Evolutionary conservation across 345 rosid genomes (phyloP).

Genomic region (Eucalyptus shirleyi): DNA sequence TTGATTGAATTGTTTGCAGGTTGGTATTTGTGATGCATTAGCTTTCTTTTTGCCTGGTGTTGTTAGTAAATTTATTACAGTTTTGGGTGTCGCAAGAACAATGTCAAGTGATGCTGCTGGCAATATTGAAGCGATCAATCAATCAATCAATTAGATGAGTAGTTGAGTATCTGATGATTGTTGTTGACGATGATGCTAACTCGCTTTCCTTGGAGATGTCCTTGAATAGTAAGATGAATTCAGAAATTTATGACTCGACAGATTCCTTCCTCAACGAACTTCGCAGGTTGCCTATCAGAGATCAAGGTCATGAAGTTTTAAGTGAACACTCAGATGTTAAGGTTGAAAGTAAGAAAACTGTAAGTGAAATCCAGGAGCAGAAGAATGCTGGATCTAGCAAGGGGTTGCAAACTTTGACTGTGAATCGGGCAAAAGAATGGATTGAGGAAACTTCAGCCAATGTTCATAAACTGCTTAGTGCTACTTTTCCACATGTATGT

Average conservation of each 20-base stretch:
- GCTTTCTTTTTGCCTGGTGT: conserved; percentile 96
- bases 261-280: conserved; percentile 49
- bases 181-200: conserved; percentile 63
- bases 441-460: conserved; percentile 48
- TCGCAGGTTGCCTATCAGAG: conserved; percentile 37
- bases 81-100: conserved; percentile 53
- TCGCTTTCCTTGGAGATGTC: conserved; percentile 14
- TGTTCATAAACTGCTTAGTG: conserved; percentile 54
- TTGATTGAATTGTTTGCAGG: conserved; percentile 20
- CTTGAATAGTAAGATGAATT: conserved; percentile 3
- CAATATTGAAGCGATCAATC: conserved; percentile 48
- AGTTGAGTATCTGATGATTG: conserved; percentile 88
- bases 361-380: conserved; percentile 6
- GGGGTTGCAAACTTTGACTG: conserved; percentile 43
- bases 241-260: conserved; percentile 20
- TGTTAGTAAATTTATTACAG: conserved; percentile 73
- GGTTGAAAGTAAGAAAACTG: conserved; percentile 2
- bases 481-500: conserved; percentile 73
- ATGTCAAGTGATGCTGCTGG: conserved; percentile 94
- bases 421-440: conserved; percentile 82
- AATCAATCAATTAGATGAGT: conserved; percentile 70
- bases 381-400: conserved; percentile 5
- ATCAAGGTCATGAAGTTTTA: conserved; percentile 12
- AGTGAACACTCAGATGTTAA: conserved; percentile 16
- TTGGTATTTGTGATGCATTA: conserved; percentile 79